A percentile compares a stretch with the other conserved stretches of the same genome.
These are phyloP conservation scores for Rhododendron kiyosumense DNA, from an alignment of 148 eudicot species.

Conservation along the genomic window DNA sequence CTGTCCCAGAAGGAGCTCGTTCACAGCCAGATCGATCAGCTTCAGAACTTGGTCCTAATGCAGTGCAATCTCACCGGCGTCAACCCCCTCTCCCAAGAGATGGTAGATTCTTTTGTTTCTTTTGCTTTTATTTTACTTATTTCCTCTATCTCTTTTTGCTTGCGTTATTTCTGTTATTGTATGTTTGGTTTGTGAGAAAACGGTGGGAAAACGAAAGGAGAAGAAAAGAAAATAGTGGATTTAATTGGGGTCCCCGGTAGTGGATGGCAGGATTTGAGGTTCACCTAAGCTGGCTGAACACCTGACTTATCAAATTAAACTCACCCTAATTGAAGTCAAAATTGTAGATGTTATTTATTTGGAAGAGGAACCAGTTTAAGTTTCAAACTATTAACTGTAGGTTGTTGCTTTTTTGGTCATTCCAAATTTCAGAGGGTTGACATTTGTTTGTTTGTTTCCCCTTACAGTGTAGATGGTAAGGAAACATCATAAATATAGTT, in stretches of 20 bases:
- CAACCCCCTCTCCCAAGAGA: constrained; percentile 95
- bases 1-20: constrained; percentile 61
- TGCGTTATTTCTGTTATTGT: neutral
- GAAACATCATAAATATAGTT: neutral
- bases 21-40: constrained; percentile 58
- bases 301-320: neutral
- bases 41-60: constrained; percentile 46
- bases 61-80: constrained; percentile 89
- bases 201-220: neutral
- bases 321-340: neutral
- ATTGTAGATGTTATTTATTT: neutral
- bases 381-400: neutral
- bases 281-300: no score
- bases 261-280: neutral
- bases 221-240: neutral
- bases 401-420: neutral
- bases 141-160: neutral
- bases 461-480: neutral
- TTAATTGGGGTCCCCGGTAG: neutral
- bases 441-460: neutral
- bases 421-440: neutral
- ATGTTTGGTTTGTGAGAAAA: constrained; percentile 1
- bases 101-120: constrained; percentile 38
- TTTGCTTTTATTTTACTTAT: neutral
- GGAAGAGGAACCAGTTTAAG: neutral